phyloP scores from a whole-genome alignment of 2,329 filamentous ascomycete species.

The Colletotrichum endophyticum region DNA sequence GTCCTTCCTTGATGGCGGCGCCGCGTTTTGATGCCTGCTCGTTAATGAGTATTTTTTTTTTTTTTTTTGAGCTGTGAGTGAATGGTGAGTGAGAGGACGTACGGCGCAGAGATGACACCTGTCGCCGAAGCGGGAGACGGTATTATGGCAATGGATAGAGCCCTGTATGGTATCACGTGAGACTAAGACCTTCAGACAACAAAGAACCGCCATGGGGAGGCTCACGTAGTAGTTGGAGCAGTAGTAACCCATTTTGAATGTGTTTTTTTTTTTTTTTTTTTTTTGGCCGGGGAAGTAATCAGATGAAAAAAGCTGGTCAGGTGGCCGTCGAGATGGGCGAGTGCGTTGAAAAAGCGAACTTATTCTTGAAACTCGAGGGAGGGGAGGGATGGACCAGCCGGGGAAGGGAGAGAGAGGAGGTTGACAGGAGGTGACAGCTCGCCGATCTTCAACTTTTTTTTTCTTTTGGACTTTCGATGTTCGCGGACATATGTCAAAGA shows the following conservation, averaged over 20 bases:
- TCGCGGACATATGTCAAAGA: constrained; percentile 11
- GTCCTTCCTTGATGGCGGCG: constrained; percentile 18
- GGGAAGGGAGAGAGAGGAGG: neutral
- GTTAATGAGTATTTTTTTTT: neutral
- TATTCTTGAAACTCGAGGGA: neutral
- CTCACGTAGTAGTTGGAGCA: constrained; percentile 38
- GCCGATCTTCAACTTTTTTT: neutral
- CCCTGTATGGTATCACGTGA: constrained; percentile 24
- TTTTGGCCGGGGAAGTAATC: neutral
- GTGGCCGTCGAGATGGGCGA: neutral
- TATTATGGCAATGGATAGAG: constrained; percentile 35
- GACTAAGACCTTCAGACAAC: neutral
- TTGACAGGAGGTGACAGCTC: neutral
- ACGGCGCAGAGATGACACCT: constrained; percentile 32
- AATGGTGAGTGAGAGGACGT: neutral
- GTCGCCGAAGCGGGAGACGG: constrained; percentile 32
- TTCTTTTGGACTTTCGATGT: neutral
- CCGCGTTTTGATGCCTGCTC: constrained; percentile 14
- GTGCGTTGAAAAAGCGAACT: neutral
- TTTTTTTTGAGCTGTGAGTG: neutral
- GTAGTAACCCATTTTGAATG: constrained; percentile 30
- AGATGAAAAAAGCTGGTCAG: neutral
- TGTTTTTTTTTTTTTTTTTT: neutral
- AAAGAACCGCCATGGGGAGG: neutral
- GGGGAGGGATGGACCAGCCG: constrained; percentile 15